Evolutionary conservation across 2,329 filamentous ascomycete species (phyloP).

Genomic region (Akanthomyces dipterigenus): DNA sequence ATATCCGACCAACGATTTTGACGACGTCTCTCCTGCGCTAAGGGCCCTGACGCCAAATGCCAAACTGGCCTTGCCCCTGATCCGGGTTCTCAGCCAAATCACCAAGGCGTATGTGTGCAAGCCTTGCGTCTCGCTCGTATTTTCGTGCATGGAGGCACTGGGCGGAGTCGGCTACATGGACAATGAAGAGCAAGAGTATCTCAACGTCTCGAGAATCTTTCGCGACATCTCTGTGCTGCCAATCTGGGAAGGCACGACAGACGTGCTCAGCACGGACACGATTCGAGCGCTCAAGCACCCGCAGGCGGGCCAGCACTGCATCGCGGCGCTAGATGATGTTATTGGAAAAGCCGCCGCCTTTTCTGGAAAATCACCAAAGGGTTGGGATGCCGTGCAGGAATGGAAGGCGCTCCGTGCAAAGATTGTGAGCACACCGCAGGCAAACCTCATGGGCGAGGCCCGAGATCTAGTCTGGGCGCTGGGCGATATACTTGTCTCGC

Average conservation of each 20-base stretch:
- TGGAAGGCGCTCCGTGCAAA: constrained; percentile 35
- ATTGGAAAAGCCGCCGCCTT: constrained; percentile 22
- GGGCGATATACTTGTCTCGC: constrained; percentile 36
- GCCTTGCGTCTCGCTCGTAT: constrained; percentile 41
- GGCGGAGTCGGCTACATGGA: constrained; percentile 62
- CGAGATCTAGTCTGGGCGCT: constrained; percentile 37
- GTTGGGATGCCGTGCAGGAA: constrained; percentile 24
- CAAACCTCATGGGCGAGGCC: constrained; percentile 38
- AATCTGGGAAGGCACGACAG: constrained; percentile 70
- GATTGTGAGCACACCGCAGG: constrained; percentile 28
- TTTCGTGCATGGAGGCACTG: constrained; percentile 55
- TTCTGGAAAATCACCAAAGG: constrained; percentile 19
- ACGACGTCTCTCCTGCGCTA: constrained; percentile 17
- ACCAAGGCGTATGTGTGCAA: constrained; percentile 53
- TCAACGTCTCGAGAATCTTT: constrained; percentile 61
- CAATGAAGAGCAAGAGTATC: constrained; percentile 54
- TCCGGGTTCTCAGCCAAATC: constrained; percentile 53
- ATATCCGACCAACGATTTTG: constrained; percentile 23
- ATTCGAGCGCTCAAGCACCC: constrained; percentile 41
- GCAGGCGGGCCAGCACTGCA: constrained; percentile 26
- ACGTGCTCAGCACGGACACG: constrained; percentile 55
- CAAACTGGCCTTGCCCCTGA: constrained; percentile 33
- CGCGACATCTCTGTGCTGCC: constrained; percentile 57
- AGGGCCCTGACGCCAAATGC: constrained; percentile 26
- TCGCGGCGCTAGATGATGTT: constrained; percentile 38